Base-by-base conservation (phyloP, 2,329 filamentous ascomycete genomes). In the Rutstroemia sp. region DNA sequence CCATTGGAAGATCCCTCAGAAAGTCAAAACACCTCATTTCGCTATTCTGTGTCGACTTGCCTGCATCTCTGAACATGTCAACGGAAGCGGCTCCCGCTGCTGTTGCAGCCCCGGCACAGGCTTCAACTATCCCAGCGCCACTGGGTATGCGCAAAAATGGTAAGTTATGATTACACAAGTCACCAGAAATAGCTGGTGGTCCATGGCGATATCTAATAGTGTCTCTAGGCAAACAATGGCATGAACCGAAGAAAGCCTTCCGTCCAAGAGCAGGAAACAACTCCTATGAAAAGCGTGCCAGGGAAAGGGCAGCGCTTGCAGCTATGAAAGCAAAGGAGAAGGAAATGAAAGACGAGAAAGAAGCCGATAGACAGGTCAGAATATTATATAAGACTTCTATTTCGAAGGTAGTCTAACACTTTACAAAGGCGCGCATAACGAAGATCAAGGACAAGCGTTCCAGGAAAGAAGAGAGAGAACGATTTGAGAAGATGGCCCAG, bases 331-430 rank as follows among this genome's bases (percentile, higher is more conserved):
- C 90, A 38, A 91, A 90, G 68, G 94, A 97, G 75, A 92, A 89
- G 73, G 91, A 96, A 72, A 84, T 99, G 83, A 95, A 92, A 76
- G 89, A 91, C 0, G 94, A 96, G 75, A 96, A 95, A 74, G 91
- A 95, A 70, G 82, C 87, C n/a, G 87, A 87, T 72, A 81, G 90
- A 74, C 78, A 92, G 78, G 91, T 94, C 73, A 60, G 80, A 61
- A 46, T 40, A 25, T 27, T 16, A 2, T 4, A 12, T 3, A 14
- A 27, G 12, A 25, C 9, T 36, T 6, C 40, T n/a, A 21, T 4
- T 56, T n/a, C 14, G 16, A 8, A 23, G 16, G 3, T 21, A 16
- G 21, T 30, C 17, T 53, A 49, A 52, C 40, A 36, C 40, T 21
- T 48, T 9, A 40, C 61, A 54, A 68, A 96, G 89, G 79, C 81